A percentile compares a stretch with the other conserved stretches of the same genome.
These are phyloP conservation scores for Conticribra guillardii DNA, from an alignment of 108 stramenopile genomes.

Conservation along the genomic window DNA sequence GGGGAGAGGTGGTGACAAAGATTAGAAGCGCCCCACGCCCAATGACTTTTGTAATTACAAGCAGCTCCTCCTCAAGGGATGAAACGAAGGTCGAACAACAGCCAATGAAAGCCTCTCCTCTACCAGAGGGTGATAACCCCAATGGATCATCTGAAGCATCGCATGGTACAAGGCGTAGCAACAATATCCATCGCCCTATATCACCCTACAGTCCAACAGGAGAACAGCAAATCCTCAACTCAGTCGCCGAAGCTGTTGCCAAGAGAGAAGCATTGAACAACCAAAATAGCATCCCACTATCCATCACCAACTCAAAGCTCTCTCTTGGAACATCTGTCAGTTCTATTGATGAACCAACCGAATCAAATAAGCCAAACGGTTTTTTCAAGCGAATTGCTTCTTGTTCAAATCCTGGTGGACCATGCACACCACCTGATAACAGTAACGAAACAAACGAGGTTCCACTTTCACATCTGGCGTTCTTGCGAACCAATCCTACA, in stretches of 20 bases:
- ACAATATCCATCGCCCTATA: background rate
- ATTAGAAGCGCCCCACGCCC: slow-evolving; percentile 44
- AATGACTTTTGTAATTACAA: slow-evolving; percentile 39
- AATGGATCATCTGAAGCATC: background rate
- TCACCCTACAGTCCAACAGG: background rate
- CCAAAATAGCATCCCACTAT: no score
- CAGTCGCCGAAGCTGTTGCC: background rate
- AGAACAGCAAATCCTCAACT: slow-evolving; percentile 23
- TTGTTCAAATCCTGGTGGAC: slow-evolving; percentile 18
- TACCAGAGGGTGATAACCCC: background rate
- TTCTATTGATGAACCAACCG: slow-evolving; percentile 44
- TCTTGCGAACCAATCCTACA: slow-evolving; percentile 61
- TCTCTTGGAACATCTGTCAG: background rate
- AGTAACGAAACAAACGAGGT: slow-evolving; percentile 34
- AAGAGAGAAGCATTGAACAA: background rate
- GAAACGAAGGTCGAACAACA: background rate
- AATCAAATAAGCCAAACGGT: slow-evolving; percentile 20
- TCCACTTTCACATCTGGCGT: slow-evolving; percentile 66
- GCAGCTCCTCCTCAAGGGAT: slow-evolving; percentile 15
- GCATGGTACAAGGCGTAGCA: background rate
- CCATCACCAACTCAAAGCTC: no score
- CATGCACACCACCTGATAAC: background rate
- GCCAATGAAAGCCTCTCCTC: background rate
- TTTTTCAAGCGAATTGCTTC: slow-evolving; percentile 50
- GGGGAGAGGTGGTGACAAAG: slow-evolving; percentile 44